Conservation (phyloP, 768 basidiomycete genomes). For the Xerocomellus intermedius region DNA sequence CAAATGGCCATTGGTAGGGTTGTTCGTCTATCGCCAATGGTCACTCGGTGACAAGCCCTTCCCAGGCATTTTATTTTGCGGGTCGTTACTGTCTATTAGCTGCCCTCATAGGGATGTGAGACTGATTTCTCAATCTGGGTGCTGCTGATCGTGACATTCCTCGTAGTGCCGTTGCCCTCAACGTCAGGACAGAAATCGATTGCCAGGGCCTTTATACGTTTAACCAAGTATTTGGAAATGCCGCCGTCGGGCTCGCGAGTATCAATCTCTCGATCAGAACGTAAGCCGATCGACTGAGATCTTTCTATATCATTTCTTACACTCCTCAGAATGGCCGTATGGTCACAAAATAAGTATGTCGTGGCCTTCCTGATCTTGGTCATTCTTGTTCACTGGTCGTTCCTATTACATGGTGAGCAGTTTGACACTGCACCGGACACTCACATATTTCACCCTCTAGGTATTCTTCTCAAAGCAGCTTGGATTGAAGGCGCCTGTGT, state of each 20-base stretch:
- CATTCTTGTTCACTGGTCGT: constrained; percentile 70
- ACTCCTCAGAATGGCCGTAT: constrained; percentile 60
- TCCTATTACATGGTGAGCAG: constrained; percentile 58
- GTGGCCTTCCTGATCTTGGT: constrained; percentile 50
- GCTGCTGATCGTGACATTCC: neutral
- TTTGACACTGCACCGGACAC: neutral
- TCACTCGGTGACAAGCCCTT: neutral
- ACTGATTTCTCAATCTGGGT: neutral
- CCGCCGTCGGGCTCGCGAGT: constrained; percentile 66
- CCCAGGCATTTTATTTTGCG: constrained; percentile 65
- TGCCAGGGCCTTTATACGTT: constrained; percentile 72
- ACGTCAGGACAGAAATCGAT: constrained; percentile 57
- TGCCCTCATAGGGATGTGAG: constrained; percentile 69
- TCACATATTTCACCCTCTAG: constrained; percentile 28
- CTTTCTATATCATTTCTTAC: neutral
- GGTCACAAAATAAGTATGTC: constrained; percentile 58
- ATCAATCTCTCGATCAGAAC: constrained; percentile 70
- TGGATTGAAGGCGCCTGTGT: constrained; percentile 55
- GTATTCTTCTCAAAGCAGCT: constrained; percentile 56
- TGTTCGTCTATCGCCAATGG: neutral
- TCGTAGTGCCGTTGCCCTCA: constrained; percentile 52
- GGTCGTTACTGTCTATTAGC: constrained; percentile 65
- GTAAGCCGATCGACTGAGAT: constrained; percentile 37
- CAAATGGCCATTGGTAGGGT: constrained; percentile 62
- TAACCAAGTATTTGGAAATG: constrained; percentile 63